Base-by-base conservation (phyloP, 208 protist genomes). In the Crithidia brevicula region DNA sequence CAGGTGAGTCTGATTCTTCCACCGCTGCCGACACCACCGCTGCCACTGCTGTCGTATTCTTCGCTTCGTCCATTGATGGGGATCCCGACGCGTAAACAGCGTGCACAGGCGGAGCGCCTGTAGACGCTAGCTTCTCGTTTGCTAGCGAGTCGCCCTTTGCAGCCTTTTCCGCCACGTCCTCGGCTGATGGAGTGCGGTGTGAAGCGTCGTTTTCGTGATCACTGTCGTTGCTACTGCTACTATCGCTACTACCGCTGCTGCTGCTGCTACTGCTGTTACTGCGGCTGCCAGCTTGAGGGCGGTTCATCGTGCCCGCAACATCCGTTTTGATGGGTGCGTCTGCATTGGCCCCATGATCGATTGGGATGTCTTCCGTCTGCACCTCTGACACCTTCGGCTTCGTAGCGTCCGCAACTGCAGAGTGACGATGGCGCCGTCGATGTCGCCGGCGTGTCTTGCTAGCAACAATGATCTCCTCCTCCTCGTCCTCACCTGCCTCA, bases 211-310 rank as follows among this genome's bases (percentile, higher is more conserved):
- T 42, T 13, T 46, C 45, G 23, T 22, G 45, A 9, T 50, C 42
- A 33, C 52, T 23, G 40, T 22, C 53, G 50, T 51, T 54, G 30
- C 31, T 47, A 6, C 36, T 66, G 40, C 58, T 61, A 0, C 42
- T 33, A 22, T 45, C 61, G n/a, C 61, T 64, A 36, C 69, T 75
- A 54, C 31, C 27, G n/a, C 46, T 34, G n/a, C 40, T 62, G 56
- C 60, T 38, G 33, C 61, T 62, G 8, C 31, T 27, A n/a, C 54
- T 30, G 45, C 31, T 13, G 36, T 13, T 40, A 40, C 10, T 16
- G 36, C 36, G 10, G 15, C 36, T 40, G 0, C n/a, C n/a, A n/a
- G n/a, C n/a, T n/a, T n/a, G n/a, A n/a, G n/a, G n/a, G n/a, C n/a
- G n/a, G 51, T 43, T 57, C 34, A 8, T 25, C 22, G 8, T 31